Evolutionary conservation across 345 rosid genomes (phyloP).

Genomic region (Citrus hindsii): DNA sequence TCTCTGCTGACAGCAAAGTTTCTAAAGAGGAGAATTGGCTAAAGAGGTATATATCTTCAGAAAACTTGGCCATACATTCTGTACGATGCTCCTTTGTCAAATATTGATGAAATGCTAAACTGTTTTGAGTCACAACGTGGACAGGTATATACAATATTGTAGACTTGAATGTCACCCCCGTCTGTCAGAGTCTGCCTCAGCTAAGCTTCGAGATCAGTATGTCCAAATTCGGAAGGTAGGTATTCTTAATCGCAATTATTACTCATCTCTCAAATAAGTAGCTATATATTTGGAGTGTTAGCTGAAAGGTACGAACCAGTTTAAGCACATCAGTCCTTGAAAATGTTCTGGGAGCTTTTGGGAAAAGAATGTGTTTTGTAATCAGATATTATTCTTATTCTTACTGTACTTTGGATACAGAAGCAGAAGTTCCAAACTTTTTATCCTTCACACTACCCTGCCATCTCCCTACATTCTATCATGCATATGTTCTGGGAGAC

Average conservation of each 20-base stretch:
- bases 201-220: conserved; percentile 69
- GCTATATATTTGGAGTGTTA: background rate
- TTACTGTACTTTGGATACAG: background rate
- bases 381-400: background rate
- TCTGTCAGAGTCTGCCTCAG: conserved; percentile 72
- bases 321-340: background rate
- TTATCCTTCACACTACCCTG: background rate
- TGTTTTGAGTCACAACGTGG: conserved; percentile 17
- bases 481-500: background rate
- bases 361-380: background rate
- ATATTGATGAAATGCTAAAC: conserved; percentile 13
- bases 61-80: background rate
- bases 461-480: background rate
- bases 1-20: conserved; percentile 42
- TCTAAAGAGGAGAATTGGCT: conserved; percentile 93
- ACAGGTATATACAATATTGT: conserved; percentile 83
- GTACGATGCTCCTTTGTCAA: conserved; percentile 2
- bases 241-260: conserved; percentile 16
- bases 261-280: background rate
- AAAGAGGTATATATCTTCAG: conserved; percentile 52
- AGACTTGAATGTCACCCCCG: conserved; percentile 81
- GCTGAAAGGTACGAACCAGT: background rate
- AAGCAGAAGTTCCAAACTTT: background rate
- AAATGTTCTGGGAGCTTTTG: background rate
- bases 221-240: conserved; percentile 94